A percentile compares a stretch with the other conserved stretches of the same genome.
Conservation (phyloP, 202 grass and related monocot genomes). For the Cymbopogon flexuosus region DNA sequence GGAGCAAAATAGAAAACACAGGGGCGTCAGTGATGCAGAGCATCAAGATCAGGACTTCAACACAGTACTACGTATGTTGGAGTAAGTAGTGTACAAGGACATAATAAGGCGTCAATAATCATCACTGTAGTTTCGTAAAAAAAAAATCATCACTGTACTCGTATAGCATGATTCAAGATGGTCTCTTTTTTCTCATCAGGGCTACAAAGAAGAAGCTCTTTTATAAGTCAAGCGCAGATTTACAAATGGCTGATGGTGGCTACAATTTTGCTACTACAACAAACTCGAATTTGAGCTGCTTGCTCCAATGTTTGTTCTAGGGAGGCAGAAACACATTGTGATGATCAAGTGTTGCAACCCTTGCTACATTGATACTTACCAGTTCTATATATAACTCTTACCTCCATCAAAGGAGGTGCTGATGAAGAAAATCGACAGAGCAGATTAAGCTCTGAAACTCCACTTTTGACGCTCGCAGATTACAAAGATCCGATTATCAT, state of each 20-base stretch:
- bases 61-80: background rate
- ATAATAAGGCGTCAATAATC: too few species aligned
- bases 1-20: background rate
- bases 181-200: background rate
- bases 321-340: background rate
- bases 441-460: background rate
- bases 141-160: background rate
- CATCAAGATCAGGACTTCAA: background rate
- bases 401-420: background rate
- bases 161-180: constrained; percentile 2
- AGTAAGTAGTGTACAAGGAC: background rate
- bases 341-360: background rate
- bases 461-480: background rate
- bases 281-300: constrained; percentile 30
- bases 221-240: constrained; percentile 23
- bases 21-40: background rate
- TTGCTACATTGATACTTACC: background rate
- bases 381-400: background rate
- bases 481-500: constrained; percentile 21
- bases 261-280: constrained; percentile 1
- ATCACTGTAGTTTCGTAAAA: too few species aligned
- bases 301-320: constrained; percentile 22
- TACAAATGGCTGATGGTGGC: constrained; percentile 31
- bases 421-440: background rate
- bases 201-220: constrained; percentile 25